Conservation (phyloP, 1,139 yeast genomes). For the Saccharomycopsis crataegensis region DNA sequence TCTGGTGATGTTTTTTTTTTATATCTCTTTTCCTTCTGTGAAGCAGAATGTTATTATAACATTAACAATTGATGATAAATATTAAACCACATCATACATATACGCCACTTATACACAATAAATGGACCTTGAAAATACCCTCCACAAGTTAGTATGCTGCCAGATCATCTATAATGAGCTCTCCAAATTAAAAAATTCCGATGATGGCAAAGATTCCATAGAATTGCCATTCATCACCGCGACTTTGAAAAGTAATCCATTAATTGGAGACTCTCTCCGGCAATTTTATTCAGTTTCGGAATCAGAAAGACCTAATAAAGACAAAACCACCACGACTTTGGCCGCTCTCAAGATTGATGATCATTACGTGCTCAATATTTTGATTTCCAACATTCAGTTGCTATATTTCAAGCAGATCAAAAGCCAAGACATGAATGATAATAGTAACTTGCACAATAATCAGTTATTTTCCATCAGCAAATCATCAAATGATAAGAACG, state of each 20-base stretch:
- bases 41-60: too few relatives aligned
- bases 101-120: not conserved
- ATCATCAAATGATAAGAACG: not conserved
- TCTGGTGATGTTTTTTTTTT: too few relatives aligned
- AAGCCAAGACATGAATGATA: not conserved
- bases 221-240: conserved; percentile 12
- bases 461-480: not conserved
- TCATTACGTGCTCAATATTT: conserved; percentile 7
- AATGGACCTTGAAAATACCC: conserved; percentile 17
- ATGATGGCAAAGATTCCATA: conserved; percentile 4
- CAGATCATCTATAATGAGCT: conserved; percentile 16
- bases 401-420: conserved; percentile 16
- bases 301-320: not conserved
- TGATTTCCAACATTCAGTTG: conserved; percentile 12
- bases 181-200: not conserved
- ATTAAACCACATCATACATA: not conserved
- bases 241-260: conserved; percentile 10
- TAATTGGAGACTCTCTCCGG: conserved; percentile 7
- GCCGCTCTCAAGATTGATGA: conserved; percentile 6
- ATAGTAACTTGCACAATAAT: not conserved
- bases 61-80: too few relatives aligned
- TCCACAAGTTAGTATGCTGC: conserved; percentile 17
- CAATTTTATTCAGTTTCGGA: not conserved
- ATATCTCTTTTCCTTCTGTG: too few relatives aligned
- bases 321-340: too few relatives aligned